Conservation (phyloP, 2,329 filamentous ascomycete genomes). For the Stachybotrys chartarum region DNA sequence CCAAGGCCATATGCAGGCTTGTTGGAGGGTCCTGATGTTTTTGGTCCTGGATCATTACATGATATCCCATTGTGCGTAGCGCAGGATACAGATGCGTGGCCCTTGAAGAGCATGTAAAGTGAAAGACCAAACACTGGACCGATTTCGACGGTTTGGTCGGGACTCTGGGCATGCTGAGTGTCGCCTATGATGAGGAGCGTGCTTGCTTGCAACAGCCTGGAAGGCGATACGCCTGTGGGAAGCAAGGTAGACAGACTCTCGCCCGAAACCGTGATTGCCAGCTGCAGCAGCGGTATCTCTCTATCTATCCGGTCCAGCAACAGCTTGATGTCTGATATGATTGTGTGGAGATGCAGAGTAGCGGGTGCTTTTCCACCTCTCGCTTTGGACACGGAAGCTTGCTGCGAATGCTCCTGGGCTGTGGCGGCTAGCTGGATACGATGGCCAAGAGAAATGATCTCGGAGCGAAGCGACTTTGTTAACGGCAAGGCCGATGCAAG, state of each 20-base stretch:
- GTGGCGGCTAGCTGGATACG: slow-evolving; percentile 64
- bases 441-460: slow-evolving; percentile 73
- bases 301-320: slow-evolving; percentile 78
- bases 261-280: slow-evolving; percentile 91
- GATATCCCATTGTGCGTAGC: background rate
- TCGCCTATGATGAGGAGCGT: slow-evolving; percentile 85
- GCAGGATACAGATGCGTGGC: slow-evolving; percentile 49
- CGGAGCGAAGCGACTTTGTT: slow-evolving; percentile 74
- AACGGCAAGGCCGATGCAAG: slow-evolving; percentile 80
- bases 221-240: slow-evolving; percentile 79
- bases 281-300: slow-evolving; percentile 82
- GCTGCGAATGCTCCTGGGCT: slow-evolving; percentile 41
- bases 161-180: slow-evolving; percentile 65
- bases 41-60: background rate
- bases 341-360: slow-evolving; percentile 50
- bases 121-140: slow-evolving; percentile 82
- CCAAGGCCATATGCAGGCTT: slow-evolving; percentile 18
- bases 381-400: slow-evolving; percentile 20
- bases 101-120: slow-evolving; percentile 89
- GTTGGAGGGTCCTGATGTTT: background rate
- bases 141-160: slow-evolving; percentile 64
- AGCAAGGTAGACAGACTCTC: slow-evolving; percentile 76
- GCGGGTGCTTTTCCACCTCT: slow-evolving; percentile 20
- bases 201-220: slow-evolving; percentile 83
- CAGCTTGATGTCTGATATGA: slow-evolving; percentile 68